Evolutionary conservation across 1,284 basidiomycete species (phyloP), one percentile per base, ranked within the genome.

Genomic region (Coniferiporia sulphurascens): DNA sequence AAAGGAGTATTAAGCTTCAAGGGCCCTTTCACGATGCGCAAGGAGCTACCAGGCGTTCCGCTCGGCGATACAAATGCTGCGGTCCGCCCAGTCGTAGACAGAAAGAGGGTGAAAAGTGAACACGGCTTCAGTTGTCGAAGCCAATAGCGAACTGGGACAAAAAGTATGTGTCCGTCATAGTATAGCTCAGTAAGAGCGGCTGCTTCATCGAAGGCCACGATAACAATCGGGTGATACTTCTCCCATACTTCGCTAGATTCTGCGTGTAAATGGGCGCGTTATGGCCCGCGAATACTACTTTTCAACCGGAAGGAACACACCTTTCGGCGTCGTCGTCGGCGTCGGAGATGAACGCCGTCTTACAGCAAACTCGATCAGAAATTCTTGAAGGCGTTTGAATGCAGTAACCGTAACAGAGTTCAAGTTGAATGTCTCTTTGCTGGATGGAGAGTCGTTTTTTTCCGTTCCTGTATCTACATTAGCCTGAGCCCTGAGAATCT

Each of bases 131-230:
- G 21, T 13, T n/a, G 15, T 43, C 52, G 52, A 22, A 53, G 12
- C 6, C 7, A 15, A 6, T 43, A 15, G 4, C 52, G 36, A 3
- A 53, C 17, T 22, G 36, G 36, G 17, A 10, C 10, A 21, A 53
- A 43, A 6, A 21, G 15, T 8, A 17, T 12, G 21, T 22, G 27
- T 12, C 12, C 13, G 21, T 13, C 12, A 21, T 27, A 10, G 6
- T 2, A 12, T 6, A 27, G 3, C 5, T 15, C 22, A 41, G 19
- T 38, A 4, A 53, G 19, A 12, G 15, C 52, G 9, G 36, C 35
- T 27, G 52, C 52, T 22, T 53, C 36, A 22, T 53, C 52, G n/a
- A 53, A 53, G 5, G 52, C 52, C 1, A 53, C 13, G 35, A 53
- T 38, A 13, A 53, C 52, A 21, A n/a, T 15, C 8, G 19, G 38